Base-by-base conservation (phyloP, 768 basidiomycete species). In the Lactifluus piperatus region DNA sequence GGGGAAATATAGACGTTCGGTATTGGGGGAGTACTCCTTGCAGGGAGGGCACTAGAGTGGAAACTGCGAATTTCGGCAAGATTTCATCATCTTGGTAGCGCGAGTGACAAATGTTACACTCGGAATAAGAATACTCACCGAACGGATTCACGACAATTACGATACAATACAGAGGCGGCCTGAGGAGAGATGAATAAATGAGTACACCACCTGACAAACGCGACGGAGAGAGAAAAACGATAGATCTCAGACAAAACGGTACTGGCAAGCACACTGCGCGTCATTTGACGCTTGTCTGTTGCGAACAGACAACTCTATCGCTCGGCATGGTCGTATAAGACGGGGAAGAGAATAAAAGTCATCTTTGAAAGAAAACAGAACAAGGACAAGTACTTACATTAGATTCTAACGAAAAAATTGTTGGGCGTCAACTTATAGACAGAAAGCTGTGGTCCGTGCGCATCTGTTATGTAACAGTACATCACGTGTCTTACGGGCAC, bases 261-360 rank as follows among this genome's bases (percentile, higher is more conserved):
- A 85, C 86, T 88, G 86, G 87, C 86, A 87, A 88, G 86, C 85
- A 80, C 85, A 80, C 83, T 85, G 69, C 77, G 79, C 79, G 73
- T 73, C 53, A 74, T 77, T 74, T 73, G 76, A 73, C 77, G 79
- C 81, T 71, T 74, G 80, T 83, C 76, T 76, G 84, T 83, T 84
- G 83, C 82, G 82, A 85, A 86, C 82, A 79, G 77, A 85, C 82
- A 70, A 69, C 84, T 86, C 85, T 88, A 71, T 81, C 76, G 71
- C 86, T 88, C 86, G 82, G 77, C 88, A 89, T 84, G 81, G 88
- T 88, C 87, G 86, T 85, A 69, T 88, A 88, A 74, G 86, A 85
- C 86, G 86, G 86, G 86, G 86, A 88, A 89, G 86, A 88, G 87
- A 88, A 88, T 80, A 77, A 78, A n/a, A 77, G 81, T 85, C 86